Evolutionary conservation across 345 rosid species (phyloP).

Genomic region (Eucalyptus urophylla): DNA sequence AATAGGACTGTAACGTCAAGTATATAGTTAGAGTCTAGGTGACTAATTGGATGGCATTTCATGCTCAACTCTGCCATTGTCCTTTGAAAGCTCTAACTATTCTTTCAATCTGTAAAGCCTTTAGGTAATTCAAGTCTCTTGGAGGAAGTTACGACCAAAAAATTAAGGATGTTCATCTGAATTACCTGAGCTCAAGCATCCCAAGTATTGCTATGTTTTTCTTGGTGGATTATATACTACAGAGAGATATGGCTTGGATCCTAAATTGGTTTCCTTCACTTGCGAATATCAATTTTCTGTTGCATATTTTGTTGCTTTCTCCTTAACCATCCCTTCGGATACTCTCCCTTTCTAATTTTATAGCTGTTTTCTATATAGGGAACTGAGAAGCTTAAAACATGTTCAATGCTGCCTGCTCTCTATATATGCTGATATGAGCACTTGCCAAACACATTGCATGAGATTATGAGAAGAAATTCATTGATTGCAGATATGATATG

Average conservation of each 20-base stretch:
- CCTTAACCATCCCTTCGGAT: not conserved
- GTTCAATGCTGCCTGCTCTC: not conserved
- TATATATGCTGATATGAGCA: not conserved
- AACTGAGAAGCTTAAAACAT: not conserved
- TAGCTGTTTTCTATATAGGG: not conserved
- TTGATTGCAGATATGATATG: not conserved
- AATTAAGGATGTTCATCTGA: not conserved
- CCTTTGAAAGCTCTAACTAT: not conserved
- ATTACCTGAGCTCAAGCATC: not conserved
- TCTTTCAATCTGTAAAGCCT: not conserved
- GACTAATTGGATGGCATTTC: not conserved
- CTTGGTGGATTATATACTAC: not conserved
- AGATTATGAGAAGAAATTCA: not conserved
- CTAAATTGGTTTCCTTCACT: not conserved
- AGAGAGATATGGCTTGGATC: not conserved
- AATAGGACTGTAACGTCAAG: not conserved
- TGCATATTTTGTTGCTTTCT: not conserved
- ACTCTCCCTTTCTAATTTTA: not conserved
- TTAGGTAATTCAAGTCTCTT: not conserved
- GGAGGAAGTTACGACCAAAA: not conserved
- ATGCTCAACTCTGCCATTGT: not conserved
- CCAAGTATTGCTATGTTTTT: not conserved
- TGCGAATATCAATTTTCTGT: not conserved
- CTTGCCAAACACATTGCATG: not conserved
- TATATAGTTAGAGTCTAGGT: not conserved